Base-by-base conservation (phyloP, 345 rosid genomes). In the Linum tenue region DNA sequence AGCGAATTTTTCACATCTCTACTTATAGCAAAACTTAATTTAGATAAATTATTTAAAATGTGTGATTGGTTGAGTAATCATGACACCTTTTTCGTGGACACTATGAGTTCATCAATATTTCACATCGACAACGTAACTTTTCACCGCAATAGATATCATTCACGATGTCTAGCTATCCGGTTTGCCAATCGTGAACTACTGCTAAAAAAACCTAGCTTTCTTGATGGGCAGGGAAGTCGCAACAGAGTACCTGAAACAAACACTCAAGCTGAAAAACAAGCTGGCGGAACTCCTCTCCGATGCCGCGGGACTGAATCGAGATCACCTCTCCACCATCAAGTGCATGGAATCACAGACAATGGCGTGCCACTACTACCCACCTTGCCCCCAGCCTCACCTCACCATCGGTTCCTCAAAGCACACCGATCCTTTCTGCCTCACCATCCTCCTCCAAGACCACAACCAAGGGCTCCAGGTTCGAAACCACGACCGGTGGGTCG, bases 311-410 rank as follows among this genome's bases (percentile, higher is more conserved):
- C 74, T 77, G 12, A 22, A 64, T 2, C 60, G 72, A n/a, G 53
- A 31, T 39, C 61, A 64, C 62, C 74, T 77, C 5, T 37, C 11
- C 2, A 67, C 63, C 14, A 64, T 56, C 31, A 72, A 67, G 0
- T 77, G 80, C 60, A 38, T 55, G 35, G 64, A 64, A 64, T 77
- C 77, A 17, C 64, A 37, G 37, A 4, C 22, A 40, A 40, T 77
- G 14, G 57, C 5, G 57, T 70, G 72, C 53, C 77, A 77, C 22
- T 73, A 77, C 74, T 67, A 77, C 57, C 80, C 75, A 43, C 43
- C 67, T 15, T 72, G 80, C 59, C 80, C 80, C 7, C 60, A 14
- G 59, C 68, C 72, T 12, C 65, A 72, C 14, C 59, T 67, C 36
- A 67, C 76, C 14, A 7, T 67, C 17, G 71, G 75, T 41, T 2